phyloP scores from a whole-genome alignment of 106 monocot species.

The Phalaenopsis equestris region DNA sequence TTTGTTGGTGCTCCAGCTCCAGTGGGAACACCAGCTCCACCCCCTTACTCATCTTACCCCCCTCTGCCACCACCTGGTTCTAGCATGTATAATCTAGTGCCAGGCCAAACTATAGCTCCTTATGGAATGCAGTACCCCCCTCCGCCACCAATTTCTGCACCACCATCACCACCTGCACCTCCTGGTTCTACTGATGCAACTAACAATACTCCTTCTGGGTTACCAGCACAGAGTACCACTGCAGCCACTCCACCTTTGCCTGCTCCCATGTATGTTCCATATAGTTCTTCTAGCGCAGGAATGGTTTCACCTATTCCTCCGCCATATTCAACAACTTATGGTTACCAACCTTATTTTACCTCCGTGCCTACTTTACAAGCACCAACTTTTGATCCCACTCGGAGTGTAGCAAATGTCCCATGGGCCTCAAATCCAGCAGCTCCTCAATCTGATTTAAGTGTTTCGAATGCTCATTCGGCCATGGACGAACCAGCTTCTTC shows the following conservation, averaged over 20 bases:
- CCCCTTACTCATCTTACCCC: constrained; percentile 30
- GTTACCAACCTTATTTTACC: constrained; percentile 31
- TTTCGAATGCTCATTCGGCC: not conserved
- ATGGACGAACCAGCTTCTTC: not conserved
- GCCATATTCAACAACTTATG: constrained; percentile 32
- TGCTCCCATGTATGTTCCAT: constrained; percentile 13
- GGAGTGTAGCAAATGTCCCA: constrained; percentile 26
- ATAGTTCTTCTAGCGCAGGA: constrained; percentile 9
- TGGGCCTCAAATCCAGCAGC: constrained; percentile 1
- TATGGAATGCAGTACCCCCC: constrained; percentile 31
- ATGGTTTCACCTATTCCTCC: not conserved
- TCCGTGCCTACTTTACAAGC: constrained; percentile 21
- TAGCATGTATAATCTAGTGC: constrained; percentile 18
- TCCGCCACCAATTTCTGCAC: constrained; percentile 11
- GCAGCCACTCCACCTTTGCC: constrained; percentile 10
- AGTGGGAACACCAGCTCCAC: constrained; percentile 31
- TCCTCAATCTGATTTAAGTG: not conserved
- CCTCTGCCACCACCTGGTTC: constrained; percentile 32
- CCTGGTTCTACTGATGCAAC: constrained; percentile 36
- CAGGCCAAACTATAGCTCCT: constrained; percentile 13
- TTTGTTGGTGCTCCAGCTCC: constrained; percentile 27
- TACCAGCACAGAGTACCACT: constrained; percentile 20
- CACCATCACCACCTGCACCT: constrained; percentile 22
- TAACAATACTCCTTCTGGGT: constrained; percentile 28
- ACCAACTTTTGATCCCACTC: constrained; percentile 17